Evolutionary conservation across 1,284 basidiomycete genomes (phyloP), one percentile per base, ranked within the genome.

Genomic region (Apiotrichum gamsii): DNA sequence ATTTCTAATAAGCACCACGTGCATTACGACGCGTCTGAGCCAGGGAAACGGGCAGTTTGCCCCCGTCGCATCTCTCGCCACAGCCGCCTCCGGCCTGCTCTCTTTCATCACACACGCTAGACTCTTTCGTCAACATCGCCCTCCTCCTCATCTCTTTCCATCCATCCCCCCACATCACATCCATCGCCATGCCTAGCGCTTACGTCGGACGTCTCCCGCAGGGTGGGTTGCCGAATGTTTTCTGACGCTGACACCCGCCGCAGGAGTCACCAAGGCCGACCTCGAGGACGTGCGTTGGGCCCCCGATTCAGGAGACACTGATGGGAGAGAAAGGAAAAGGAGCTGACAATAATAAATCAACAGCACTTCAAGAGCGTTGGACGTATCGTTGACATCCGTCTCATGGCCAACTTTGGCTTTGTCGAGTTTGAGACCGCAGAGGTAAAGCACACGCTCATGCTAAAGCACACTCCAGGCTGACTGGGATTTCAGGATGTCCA

Each of bases 351-450:
- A 16, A 23, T 16, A 33, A n/a, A 42, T 25, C 44, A 1, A 51
- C 84, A 90, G 74, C 82, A 89, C 69, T 93, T 94, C 70, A 85
- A 88, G 54, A 83, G 82, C 51, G 86, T 83, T 69, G 89, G 90
- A 29, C 82, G 80, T 51, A 85, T 94, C 60, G 78, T 87, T 59
- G 91, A 95, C 73, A 84, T 89, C 72, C 83, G 89, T 60, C 84
- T 95, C 69, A 93, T 95, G 89, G 89, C 87, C 46, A 87, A 87
- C 34, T 95, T 94, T 64, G 91, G 90, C 41, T 95, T 96, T 66
- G 82, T 95, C 61, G 91, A 95, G 73, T 95, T 91, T 62, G 90
- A 91, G 69, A 85, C 75, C 61, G 74, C 82, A 25, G 83, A 85
- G 74, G 87, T 81, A 64, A 51, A n/a, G n/a, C n/a, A 5, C 33